Percentiles rank a stretch among this genome's conserved stretches.
Evolutionary conservation across 768 basidiomycete genomes (phyloP).

Genomic region (Lyophyllum shimeji): DNA sequence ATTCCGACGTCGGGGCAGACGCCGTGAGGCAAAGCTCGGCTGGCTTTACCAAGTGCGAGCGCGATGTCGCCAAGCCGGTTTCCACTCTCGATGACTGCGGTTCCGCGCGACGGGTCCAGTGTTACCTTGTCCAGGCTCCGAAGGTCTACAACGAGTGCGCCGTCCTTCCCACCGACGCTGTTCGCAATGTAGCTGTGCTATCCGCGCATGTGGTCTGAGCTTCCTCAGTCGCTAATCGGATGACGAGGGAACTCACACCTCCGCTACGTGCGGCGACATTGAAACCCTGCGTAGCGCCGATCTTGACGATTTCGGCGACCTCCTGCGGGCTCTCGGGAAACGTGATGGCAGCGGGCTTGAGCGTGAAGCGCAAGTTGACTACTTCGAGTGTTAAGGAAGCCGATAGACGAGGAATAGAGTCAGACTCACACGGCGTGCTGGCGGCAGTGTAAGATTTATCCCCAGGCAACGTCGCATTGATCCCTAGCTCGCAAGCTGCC

Average conservation of each 20-base stretch:
- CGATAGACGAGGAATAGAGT: too few relatives aligned
- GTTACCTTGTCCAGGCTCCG: constrained; percentile 38
- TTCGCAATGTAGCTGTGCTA: constrained; percentile 53
- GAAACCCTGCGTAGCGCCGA: constrained; percentile 30
- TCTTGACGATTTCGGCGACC: constrained; percentile 35
- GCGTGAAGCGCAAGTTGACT: constrained; percentile 41
- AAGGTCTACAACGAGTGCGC: constrained; percentile 46
- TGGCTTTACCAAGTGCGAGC: constrained; percentile 32
- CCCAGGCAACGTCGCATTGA: constrained; percentile 20
- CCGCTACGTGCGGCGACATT: constrained; percentile 44
- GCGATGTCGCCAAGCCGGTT: constrained; percentile 50
- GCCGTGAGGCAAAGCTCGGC: constrained; percentile 51
- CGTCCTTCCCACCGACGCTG: constrained; percentile 44
- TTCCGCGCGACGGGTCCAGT: constrained; percentile 31
- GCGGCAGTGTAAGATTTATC: constrained; percentile 16
- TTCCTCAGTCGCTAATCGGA: not conserved
- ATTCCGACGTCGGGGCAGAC: constrained; percentile 52
- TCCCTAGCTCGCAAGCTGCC: constrained; percentile 11
- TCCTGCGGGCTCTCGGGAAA: constrained; percentile 35
- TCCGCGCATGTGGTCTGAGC: not conserved
- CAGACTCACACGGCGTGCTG: constrained; percentile 17
- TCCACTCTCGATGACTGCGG: constrained; percentile 42
- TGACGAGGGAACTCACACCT: constrained; percentile 31
- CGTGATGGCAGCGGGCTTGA: constrained; percentile 36
- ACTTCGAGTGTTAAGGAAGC: not conserved